Percentiles rank a stretch among this genome's conserved stretches.
These are phyloP conservation scores for Rhizopogon vesiculosus DNA, from an alignment of 768 basidiomycete species.

Conservation along the genomic window DNA sequence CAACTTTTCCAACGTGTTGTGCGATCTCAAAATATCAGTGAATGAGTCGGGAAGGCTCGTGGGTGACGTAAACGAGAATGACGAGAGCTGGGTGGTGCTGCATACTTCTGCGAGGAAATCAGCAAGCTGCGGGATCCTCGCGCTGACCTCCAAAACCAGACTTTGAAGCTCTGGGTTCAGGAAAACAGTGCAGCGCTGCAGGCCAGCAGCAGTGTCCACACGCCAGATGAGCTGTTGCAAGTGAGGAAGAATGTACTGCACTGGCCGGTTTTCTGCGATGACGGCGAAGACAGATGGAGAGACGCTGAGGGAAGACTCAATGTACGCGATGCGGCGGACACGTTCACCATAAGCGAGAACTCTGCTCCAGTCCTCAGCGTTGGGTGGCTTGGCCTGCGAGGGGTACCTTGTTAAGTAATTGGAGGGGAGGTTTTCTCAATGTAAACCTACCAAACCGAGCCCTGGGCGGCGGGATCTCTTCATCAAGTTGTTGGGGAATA, in stretches of 20 bases:
- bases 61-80: slow-evolving; percentile 67
- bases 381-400: slow-evolving; percentile 52
- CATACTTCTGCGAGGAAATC: slow-evolving; percentile 63
- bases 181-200: slow-evolving; percentile 64
- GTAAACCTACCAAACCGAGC: slow-evolving; percentile 62
- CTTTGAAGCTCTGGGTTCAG: slow-evolving; percentile 57
- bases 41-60: slow-evolving; percentile 68
- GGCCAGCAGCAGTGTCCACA: slow-evolving; percentile 58
- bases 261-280: slow-evolving; percentile 60
- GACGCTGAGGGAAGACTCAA: slow-evolving; percentile 61
- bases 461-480: slow-evolving; percentile 71
- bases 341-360: slow-evolving; percentile 64
- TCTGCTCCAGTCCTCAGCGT: slow-evolving; percentile 63
- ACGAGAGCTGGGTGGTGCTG: slow-evolving; percentile 55
- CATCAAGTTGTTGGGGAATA: slow-evolving; percentile 65
- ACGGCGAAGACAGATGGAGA: slow-evolving; percentile 62
- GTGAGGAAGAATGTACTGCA: slow-evolving; percentile 61
- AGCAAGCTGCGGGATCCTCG: slow-evolving; percentile 53
- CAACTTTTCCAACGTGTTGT: slow-evolving; percentile 57
- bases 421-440: slow-evolving; percentile 3
- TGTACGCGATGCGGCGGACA: slow-evolving; percentile 64
- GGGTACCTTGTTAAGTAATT: background rate
- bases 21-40: slow-evolving; percentile 57
- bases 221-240: slow-evolving; percentile 70
- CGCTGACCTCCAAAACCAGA: slow-evolving; percentile 58